Conservation (phyloP, 306 rosid species). For the Prunus davidiana region DNA sequence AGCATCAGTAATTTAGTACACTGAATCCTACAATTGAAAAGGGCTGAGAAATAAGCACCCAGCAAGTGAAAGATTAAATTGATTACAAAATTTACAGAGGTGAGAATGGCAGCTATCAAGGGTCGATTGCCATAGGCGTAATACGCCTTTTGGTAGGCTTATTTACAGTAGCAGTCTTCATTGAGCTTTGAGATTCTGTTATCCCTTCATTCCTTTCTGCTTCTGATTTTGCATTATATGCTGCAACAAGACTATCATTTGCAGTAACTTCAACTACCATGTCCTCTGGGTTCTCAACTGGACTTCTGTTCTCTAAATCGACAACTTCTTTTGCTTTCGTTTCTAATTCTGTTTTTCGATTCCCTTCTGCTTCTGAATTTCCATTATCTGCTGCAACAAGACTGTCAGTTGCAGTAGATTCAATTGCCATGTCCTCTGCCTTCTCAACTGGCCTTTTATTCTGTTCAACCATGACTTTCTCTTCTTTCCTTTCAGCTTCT, state of each 20-base stretch:
- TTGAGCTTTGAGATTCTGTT: conserved; percentile 26
- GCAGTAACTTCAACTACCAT: conserved; percentile 16
- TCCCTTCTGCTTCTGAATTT: conserved; percentile 25
- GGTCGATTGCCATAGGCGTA: conserved; percentile 49
- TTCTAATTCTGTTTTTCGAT: conserved; percentile 1
- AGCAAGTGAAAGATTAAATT: not conserved
- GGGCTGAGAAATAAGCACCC: not conserved
- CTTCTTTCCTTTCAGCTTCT: not conserved
- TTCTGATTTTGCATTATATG: conserved; percentile 1
- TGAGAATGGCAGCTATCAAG: conserved; percentile 15
- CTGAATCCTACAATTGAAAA: not conserved
- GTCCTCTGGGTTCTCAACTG: conserved; percentile 28
- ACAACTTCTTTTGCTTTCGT: not conserved
- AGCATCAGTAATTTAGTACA: not conserved
- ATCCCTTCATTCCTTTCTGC: conserved; percentile 30
- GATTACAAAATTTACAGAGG: conserved; percentile 21
- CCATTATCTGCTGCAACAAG: conserved; percentile 17
- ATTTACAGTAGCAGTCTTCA: conserved; percentile 8
- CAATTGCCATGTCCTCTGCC: conserved; percentile 24
- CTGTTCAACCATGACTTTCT: not conserved
- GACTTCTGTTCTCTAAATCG: conserved; percentile 11
- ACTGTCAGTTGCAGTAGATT: conserved; percentile 17
- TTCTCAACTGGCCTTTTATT: conserved; percentile 24
- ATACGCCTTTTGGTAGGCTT: conserved; percentile 51
- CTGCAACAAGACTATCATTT: too few species aligned